phyloP scores from a whole-genome alignment of 345 rosid species.

The Raphanus sativus region DNA sequence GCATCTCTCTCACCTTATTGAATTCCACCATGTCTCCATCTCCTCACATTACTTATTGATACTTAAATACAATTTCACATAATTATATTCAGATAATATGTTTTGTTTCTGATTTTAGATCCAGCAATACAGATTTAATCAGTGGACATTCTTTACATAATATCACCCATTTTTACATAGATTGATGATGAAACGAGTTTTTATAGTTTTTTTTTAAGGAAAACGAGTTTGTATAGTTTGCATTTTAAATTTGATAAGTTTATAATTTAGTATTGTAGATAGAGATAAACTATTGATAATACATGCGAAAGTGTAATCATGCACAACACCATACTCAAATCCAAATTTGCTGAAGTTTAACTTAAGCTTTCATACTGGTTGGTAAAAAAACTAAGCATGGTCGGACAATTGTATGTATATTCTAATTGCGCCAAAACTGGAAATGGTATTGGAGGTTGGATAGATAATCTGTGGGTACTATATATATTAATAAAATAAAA shows the following conservation, averaged over 20 bases:
- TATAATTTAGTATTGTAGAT: not conserved
- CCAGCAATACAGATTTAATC: not conserved
- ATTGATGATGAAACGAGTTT: not conserved
- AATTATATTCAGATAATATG: not conserved
- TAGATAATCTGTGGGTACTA: conserved; percentile 20
- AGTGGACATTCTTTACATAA: not conserved
- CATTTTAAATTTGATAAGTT: not conserved
- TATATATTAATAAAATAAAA: not conserved
- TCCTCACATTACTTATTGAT: not conserved
- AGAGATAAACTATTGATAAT: not conserved
- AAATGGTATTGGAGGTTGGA: conserved; percentile 1
- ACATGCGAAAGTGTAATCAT: not conserved
- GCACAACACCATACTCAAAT: not conserved
- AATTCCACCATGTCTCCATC: conserved; percentile 18
- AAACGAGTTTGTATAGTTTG: not conserved
- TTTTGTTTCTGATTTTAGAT: conserved; percentile 2
- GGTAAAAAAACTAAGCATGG: not conserved
- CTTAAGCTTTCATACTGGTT: not conserved
- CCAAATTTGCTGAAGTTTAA: not conserved
- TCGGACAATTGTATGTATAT: not conserved
- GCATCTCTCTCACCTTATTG: conserved; percentile 18
- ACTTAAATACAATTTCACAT: not conserved
- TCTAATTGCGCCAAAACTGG: conserved; percentile 1
- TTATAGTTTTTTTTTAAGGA: too few relatives aligned
- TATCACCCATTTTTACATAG: not conserved